Conservation (phyloP, 75 land plant genomes). For the Selaginella tamariscina region DNA sequence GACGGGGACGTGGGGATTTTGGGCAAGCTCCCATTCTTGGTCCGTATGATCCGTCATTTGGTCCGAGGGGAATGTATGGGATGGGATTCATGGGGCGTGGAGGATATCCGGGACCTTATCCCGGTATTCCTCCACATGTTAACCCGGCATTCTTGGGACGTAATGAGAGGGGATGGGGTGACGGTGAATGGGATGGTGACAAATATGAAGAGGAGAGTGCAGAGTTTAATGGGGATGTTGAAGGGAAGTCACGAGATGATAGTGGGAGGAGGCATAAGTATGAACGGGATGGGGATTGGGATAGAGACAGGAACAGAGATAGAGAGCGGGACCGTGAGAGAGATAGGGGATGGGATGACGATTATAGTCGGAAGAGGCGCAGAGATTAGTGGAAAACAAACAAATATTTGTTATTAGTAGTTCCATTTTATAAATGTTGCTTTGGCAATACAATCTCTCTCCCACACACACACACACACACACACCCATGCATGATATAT, state of each 20-base stretch:
- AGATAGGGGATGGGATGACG: background rate
- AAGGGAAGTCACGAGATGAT: background rate
- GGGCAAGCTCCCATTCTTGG: conserved; percentile 14
- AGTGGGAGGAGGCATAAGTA: background rate
- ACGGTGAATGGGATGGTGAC: background rate
- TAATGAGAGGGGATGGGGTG: conserved; percentile 23
- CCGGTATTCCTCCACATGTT: conserved; percentile 83
- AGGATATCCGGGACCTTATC: conserved; percentile 17
- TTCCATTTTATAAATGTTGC: no score
- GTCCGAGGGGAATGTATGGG: background rate
- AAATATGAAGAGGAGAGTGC: background rate
- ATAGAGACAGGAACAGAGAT: background rate
- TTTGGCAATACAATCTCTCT: no score
- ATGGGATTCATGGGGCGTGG: background rate
- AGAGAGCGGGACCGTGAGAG: background rate
- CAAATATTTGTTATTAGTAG: no score
- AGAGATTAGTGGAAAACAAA: no score
- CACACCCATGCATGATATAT: no score
- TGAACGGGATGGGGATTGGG: background rate
- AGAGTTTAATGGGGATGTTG: background rate
- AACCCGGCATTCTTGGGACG: conserved; percentile 88
- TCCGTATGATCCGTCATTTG: conserved; percentile 21
- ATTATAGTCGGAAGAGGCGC: background rate
- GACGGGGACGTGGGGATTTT: background rate
- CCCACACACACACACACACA: no score